Conservation (phyloP, 768 basidiomycete genomes). For the Podaxis sp. region DNA sequence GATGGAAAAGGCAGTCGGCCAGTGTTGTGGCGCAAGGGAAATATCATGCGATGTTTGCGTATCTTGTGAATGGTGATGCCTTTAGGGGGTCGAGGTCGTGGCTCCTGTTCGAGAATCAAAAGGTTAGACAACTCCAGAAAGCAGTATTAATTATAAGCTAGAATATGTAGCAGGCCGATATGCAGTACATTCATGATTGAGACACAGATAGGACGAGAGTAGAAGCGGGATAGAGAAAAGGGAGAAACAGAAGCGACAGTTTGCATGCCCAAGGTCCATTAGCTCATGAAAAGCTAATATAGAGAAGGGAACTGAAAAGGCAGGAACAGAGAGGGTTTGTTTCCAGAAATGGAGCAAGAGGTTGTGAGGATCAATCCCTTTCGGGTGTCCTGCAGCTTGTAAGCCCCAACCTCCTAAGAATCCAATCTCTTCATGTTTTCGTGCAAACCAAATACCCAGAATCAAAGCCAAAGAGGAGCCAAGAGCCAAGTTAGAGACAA, state of each 20-base stretch:
- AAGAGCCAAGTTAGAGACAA: background rate
- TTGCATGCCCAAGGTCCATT: background rate
- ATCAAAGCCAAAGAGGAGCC: background rate
- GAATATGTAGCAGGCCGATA: background rate
- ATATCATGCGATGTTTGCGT: background rate
- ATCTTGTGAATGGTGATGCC: background rate
- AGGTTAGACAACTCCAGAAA: background rate
- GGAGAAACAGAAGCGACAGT: background rate
- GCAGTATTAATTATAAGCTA: background rate
- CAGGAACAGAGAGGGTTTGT: no score
- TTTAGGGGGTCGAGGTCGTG: background rate
- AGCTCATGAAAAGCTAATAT: background rate
- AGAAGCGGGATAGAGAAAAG: background rate
- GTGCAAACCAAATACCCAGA: background rate
- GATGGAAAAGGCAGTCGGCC: background rate
- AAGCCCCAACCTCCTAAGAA: background rate
- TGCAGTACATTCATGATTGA: background rate
- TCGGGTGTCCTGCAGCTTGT: no score
- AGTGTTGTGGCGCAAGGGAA: background rate
- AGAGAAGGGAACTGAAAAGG: no score
- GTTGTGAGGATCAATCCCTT: no score
- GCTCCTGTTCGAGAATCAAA: background rate
- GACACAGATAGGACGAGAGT: background rate
- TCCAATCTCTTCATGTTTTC: background rate
- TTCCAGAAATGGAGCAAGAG: no score